These are phyloP conservation scores for Phytophthora kernoviae DNA, from an alignment of 352 stramenopile genomes.

Conservation along the genomic window DNA sequence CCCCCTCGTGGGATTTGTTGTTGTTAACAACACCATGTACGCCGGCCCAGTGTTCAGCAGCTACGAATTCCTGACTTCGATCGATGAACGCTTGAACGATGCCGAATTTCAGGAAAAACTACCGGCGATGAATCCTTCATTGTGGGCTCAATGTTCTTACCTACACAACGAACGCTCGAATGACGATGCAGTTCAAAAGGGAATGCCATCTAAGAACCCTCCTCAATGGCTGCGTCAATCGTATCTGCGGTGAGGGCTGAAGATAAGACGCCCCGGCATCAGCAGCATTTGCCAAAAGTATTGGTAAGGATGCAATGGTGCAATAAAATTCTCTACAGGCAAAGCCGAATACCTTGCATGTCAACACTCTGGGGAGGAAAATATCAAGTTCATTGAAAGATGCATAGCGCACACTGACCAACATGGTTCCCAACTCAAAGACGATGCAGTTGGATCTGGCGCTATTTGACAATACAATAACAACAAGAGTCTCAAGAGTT, in stretches of 20 bases:
- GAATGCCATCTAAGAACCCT: not conserved
- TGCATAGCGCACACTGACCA: too few species aligned
- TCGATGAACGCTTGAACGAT: constrained; percentile 16
- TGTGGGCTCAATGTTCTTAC: constrained; percentile 11
- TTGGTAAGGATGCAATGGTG: too few species aligned
- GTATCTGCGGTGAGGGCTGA: not conserved
- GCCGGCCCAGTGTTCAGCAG: constrained; percentile 19
- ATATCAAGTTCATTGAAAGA: too few species aligned
- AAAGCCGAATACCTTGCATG: too few species aligned
- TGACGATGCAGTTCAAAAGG: not conserved
- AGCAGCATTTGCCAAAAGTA: too few species aligned
- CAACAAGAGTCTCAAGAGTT: too few species aligned
- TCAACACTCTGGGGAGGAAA: too few species aligned
- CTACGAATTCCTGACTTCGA: constrained; percentile 16
- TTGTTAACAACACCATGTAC: constrained; percentile 19
- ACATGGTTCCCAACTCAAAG: too few species aligned
- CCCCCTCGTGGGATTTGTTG: constrained; percentile 10
- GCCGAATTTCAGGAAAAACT: constrained; percentile 13
- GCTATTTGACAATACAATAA: too few species aligned
- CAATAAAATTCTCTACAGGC: too few species aligned
- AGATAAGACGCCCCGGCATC: too few species aligned
- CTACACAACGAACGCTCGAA: not conserved
- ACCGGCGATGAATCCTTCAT: constrained; percentile 4
- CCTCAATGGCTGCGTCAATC: not conserved
- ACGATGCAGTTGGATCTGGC: too few species aligned